Base-by-base conservation (phyloP, 768 basidiomycete genomes). In the Botryobasidium botryosum region DNA sequence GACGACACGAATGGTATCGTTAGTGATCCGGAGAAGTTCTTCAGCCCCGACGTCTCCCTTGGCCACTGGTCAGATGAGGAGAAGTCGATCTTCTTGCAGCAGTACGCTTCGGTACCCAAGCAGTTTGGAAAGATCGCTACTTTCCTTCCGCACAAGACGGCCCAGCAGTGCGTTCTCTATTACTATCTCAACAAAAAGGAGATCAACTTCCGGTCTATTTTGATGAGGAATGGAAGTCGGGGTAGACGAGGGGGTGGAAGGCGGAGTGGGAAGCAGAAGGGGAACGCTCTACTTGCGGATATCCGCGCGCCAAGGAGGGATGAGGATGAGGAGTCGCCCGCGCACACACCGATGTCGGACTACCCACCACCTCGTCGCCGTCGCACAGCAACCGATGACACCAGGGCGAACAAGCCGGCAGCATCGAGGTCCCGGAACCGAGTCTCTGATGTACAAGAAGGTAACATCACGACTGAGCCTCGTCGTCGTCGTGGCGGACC, bases 171-270 rank as follows among this genome's bases (percentile, higher is more conserved):
- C 57, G 83, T 96, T 37, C 73, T 79, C 40, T 92, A 76, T 62
- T 97, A 96, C 62, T 97, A 97, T 60, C 66, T 92, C 41, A 84
- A 90, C 64, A 97, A 96, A 70, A 87, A 88, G 63, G 61, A 70
- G 29, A 84, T 90, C 56, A 80, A 90, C 61, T 91, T 88, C 62
- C 74, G 83, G 45, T 74, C 77, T 52, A 68, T 86, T 20, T 64
- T 74, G 38, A 72, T 71, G 52, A 71, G 73, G 50, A 77, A 73
- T 12, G 71, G 75, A 1, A 75, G 71, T 48, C 79, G 78, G 55
- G 70, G 79, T 35, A 72, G 69, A 53, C 68, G 78, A 42, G 70
- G 71, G 18, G 64, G 73, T 25, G 68, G 70, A 29, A 66, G 66
- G 44, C 33, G 32, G 20, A 51, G 49, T 23, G 75, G 71, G 42